Evolutionary conservation across 73 alveolate species (phyloP).

Genomic region (Paramecium primaurelia): DNA sequence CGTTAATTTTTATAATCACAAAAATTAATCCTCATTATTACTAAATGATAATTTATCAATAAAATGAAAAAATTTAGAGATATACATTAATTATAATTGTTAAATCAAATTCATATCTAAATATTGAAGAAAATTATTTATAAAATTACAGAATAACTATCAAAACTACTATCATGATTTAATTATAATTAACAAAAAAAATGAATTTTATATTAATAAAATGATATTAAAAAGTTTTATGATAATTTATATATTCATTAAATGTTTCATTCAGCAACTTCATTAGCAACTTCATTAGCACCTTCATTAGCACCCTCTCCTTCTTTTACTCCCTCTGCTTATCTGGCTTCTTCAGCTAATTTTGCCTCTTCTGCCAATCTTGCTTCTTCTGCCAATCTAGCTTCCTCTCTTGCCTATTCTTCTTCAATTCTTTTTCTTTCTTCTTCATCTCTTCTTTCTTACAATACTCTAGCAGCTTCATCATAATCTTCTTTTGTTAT

Average conservation of each 20-base stretch:
- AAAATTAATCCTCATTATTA: neutral
- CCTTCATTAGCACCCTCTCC: neutral
- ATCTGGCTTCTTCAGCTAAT: slow-evolving; percentile 31
- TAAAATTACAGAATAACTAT: too few relatives aligned
- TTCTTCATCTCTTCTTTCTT: slow-evolving; percentile 50
- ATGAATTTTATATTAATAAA: neutral
- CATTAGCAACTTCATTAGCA: too few relatives aligned
- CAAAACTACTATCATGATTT: neutral
- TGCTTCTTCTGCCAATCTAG: slow-evolving; percentile 59
- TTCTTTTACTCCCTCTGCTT: slow-evolving; percentile 25
- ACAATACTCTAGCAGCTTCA: slow-evolving; percentile 28
- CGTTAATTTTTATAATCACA: neutral
- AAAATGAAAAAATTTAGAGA: neutral
- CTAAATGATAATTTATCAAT: neutral
- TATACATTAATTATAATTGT: too few relatives aligned
- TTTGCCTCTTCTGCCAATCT: slow-evolving; percentile 51
- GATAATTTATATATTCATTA: neutral
- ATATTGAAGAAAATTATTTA: neutral
- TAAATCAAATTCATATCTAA: neutral
- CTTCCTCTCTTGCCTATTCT: slow-evolving; percentile 58
- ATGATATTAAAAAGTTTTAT: too few relatives aligned
- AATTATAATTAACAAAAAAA: too few relatives aligned
- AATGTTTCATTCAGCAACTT: neutral
- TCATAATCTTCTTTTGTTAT: slow-evolving; percentile 23
- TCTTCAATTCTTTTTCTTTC: slow-evolving; percentile 42